These are phyloP conservation scores for Wickerhamiella nectarea DNA, from an alignment of 805 yeast genomes.

Conservation along the genomic window DNA sequence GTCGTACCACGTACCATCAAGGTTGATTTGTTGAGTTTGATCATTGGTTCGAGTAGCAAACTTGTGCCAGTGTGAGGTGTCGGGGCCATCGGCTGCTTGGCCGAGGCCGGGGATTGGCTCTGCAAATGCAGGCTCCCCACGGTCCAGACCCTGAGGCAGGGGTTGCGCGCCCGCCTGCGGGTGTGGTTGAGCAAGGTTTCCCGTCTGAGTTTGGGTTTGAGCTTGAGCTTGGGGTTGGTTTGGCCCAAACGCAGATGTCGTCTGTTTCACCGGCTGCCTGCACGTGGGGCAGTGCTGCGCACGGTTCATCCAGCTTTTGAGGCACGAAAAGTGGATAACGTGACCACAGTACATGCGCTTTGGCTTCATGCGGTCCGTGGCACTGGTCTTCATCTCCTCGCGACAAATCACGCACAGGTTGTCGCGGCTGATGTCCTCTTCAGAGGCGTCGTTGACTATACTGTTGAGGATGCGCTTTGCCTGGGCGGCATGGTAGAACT, in stretches of 20 bases:
- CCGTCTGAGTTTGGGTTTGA: neutral
- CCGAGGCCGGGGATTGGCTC: too few species aligned
- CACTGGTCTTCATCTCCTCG: conserved; percentile 60
- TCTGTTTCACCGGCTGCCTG: conserved; percentile 19
- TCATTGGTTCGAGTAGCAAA: neutral
- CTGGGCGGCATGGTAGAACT: conserved; percentile 21
- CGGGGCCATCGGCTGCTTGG: too few species aligned
- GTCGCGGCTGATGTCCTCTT: conserved; percentile 45
- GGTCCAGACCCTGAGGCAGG: too few species aligned
- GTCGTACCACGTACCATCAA: conserved; percentile 1
- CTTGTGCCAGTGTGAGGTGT: neutral
- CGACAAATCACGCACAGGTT: conserved; percentile 76
- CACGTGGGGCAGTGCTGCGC: conserved; percentile 92
- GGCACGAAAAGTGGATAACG: conserved; percentile 76
- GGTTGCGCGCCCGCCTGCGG: too few species aligned
- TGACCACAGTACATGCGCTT: conserved; percentile 76
- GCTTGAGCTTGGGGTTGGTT: neutral
- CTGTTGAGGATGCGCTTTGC: conserved; percentile 48
- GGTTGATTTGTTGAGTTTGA: neutral
- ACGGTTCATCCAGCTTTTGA: conserved; percentile 84
- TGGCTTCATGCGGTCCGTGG: conserved; percentile 40
- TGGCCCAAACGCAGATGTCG: conserved; percentile 6
- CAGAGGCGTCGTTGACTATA: conserved; percentile 48
- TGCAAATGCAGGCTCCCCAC: too few species aligned
- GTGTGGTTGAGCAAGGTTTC: too few species aligned